Evolutionary conservation across 2,329 filamentous ascomycete genomes (phyloP), one percentile per base, ranked within the genome.

Genomic region (Aspergillus quadricinctus): DNA sequence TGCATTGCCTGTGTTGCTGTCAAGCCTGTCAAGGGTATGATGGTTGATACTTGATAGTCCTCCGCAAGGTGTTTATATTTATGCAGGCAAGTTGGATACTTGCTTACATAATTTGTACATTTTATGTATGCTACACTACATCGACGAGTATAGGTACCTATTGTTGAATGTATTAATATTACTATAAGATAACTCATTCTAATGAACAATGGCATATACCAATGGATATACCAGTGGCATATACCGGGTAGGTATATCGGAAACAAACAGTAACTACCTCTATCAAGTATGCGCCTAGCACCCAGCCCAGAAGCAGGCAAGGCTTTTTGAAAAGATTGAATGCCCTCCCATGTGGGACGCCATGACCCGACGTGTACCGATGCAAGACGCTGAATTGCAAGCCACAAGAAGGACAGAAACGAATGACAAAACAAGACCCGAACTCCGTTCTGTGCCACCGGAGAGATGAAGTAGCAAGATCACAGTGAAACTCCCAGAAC

Each of bases 301-400:
- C 25, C 40, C 43, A 29, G 19, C 27, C 41, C 46, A 46, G 28
- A 23, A 50, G 23, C 27, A 27, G 19, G 21, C 35, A 51, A 51
- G 53, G 43, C 21, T 46, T 46, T 46, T 48, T 48, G 17, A 23
- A 23, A 23, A 23, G 23, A 53, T 49, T 21, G 25, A 31, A 48
- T 46, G 43, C 43, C 43, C 40, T 21, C 19, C 23, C 53, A 55
- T 52, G 48, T 55, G 49, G 49, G 55, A 59, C 58, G 58, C 58
- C 60, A 59, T 57, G 35, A 55, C 58, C 59, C n/a, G 48, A 55
- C 50, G 51, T 54, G 46, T 49, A 50, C 50, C 50, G 53, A 62
- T 64, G 56, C 58, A 58, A 58, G 37, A 56, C 61, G 61, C 60
- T 64, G 55, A 62, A 64, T 52, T 59, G 61, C 60, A 59, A 50